Base-by-base conservation (phyloP, 164 flowering plant species). In the Nelumbo lutea region DNA sequence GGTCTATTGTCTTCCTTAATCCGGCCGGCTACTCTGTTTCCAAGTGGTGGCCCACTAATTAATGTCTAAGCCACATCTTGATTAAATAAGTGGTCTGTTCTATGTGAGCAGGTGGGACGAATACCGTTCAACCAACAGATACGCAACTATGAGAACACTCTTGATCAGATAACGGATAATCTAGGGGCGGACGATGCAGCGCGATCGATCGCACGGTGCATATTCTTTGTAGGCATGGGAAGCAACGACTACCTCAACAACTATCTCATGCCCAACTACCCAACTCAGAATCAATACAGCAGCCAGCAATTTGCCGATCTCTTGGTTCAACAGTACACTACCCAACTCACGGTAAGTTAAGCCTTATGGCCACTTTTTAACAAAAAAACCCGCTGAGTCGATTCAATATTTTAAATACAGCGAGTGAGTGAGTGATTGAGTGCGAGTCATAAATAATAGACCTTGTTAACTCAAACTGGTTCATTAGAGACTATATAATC, bases 231-330 rank as follows among this genome's bases (percentile, higher is more conserved):
- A 0, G 98, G 97, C n/a, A 88, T 94, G 93, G 97, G 98, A 6
- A 94, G 97, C 85, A 94, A 94, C 66, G 98, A 94, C 85, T 90
- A 94, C 79, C 85, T 90, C n/a, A 94, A 94, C 87, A 96, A 96
- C 72, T 96, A 96, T 75, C 83, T 96, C 47, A 87, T 96, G 95
- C 97, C 98, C 4, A 93, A 86, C 71, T 96, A 89, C 70, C 62
- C 70, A 0, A 96, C 98, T n/a, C 60, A 75, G 8, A 81, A 76
- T 65, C 95, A 86, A 56, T 96, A 92, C 77, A 84, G 87, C 57
- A 64, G 76, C 6, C 85, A 79, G 40, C 90, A 90, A 51, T 96
- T 53, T 51, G 96, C 98, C 0, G 76, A 80, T 65, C 90, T 89
- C 64, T 77, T 96, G 74, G 74, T 76, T 61, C 84, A 85, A 50